These are phyloP conservation scores for Huntiella bhutanensis DNA, from an alignment of 2,329 filamentous ascomycete genomes.

Conservation along the genomic window DNA sequence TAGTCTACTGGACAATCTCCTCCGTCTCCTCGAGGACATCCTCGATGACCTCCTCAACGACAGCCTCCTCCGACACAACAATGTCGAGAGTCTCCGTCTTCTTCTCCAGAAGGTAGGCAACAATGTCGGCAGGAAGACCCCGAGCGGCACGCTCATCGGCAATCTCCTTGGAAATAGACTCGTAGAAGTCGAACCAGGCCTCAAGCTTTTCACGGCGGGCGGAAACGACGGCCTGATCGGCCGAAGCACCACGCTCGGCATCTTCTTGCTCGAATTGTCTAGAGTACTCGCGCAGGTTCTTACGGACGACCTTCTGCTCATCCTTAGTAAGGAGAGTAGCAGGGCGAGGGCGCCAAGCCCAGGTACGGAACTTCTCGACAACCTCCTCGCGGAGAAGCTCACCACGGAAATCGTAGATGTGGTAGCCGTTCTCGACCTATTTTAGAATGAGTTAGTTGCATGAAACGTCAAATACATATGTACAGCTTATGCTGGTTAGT, in stretches of 20 bases:
- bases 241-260: slow-evolving; percentile 77
- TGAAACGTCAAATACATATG: neutral
- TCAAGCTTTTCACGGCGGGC: slow-evolving; percentile 61
- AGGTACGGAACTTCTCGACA: slow-evolving; percentile 95
- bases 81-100: slow-evolving; percentile 38
- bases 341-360: slow-evolving; percentile 82
- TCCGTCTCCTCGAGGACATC: slow-evolving; percentile 75
- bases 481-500: neutral
- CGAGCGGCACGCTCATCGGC: slow-evolving; percentile 49
- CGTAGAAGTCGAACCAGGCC: slow-evolving; percentile 80
- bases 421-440: slow-evolving; percentile 75
- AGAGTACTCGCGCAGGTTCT: slow-evolving; percentile 94
- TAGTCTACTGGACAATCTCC: slow-evolving; percentile 37
- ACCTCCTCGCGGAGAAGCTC: slow-evolving; percentile 75
- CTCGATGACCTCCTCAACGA: slow-evolving; percentile 67
- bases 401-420: slow-evolving; percentile 92
- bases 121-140: slow-evolving; percentile 46
- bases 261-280: slow-evolving; percentile 92
- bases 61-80: slow-evolving; percentile 29
- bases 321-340: slow-evolving; percentile 84
- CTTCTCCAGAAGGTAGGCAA: slow-evolving; percentile 40
- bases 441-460: slow-evolving; percentile 9
- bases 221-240: slow-evolving; percentile 86
- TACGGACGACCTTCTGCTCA: slow-evolving; percentile 93
- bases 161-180: slow-evolving; percentile 51